Evolutionary conservation across 2,329 filamentous ascomycete species (phyloP).

Genomic region (Colletotrichum orbiculare): DNA sequence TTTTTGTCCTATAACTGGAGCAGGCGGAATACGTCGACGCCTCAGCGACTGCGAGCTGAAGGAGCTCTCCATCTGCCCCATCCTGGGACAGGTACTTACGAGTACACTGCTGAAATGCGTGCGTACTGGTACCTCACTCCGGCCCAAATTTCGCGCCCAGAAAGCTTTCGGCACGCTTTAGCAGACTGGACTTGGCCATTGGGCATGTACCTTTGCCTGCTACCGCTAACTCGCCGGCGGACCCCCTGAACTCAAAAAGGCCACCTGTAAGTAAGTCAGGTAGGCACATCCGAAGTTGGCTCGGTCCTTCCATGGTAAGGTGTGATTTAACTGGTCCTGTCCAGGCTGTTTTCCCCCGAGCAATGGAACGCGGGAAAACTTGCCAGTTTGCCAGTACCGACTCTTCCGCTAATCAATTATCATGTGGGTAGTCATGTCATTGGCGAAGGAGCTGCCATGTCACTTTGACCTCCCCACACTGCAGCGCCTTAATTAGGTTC

Average conservation of each 20-base stretch:
- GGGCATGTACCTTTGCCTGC: neutral
- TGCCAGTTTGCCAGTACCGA: neutral
- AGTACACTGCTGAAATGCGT: no score
- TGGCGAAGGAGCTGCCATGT: neutral
- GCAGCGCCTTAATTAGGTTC: neutral
- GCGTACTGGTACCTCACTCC: neutral
- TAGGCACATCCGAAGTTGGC: neutral
- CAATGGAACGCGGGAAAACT: no score
- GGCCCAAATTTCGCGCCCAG: slow-evolving; percentile 16
- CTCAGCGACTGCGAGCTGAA: no score
- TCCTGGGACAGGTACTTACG: no score
- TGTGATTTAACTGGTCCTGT: no score
- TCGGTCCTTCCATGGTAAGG: no score
- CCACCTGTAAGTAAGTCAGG: slow-evolving; percentile 24
- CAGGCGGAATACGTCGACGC: neutral
- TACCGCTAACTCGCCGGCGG: neutral
- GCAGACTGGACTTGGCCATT: slow-evolving; percentile 28
- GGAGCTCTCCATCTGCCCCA: no score
- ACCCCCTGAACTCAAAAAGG: slow-evolving; percentile 27
- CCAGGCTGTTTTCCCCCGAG: no score
- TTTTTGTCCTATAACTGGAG: slow-evolving; percentile 17
- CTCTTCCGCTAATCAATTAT: neutral
- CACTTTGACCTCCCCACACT: neutral
- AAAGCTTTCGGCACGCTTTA: slow-evolving; percentile 18
- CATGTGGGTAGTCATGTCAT: neutral